Percentiles rank a stretch among this genome's conserved stretches.
phyloP scores from a whole-genome alignment of 169 alveolate genomes.

The Sarcocystis neurona region DNA sequence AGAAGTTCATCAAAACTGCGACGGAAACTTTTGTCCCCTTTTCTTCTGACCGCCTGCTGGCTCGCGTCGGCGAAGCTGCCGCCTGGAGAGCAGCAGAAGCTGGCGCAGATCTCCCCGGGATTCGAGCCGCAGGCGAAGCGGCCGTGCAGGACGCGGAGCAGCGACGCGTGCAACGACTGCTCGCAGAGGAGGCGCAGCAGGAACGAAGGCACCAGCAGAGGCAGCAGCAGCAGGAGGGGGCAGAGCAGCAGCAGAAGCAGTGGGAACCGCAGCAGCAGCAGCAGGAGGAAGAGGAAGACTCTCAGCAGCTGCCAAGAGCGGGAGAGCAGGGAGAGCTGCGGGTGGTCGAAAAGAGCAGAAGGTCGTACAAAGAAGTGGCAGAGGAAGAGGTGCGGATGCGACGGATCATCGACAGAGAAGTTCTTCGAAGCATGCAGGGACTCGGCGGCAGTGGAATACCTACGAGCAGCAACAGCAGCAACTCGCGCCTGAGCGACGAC shows the following conservation, averaged over 20 bases:
- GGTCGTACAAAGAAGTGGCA: no score
- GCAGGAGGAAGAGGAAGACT: not conserved
- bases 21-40: not conserved
- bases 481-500: no score
- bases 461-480: no score
- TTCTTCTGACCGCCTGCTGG: not conserved
- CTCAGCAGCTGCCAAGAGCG: no score
- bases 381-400: not conserved
- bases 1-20: constrained; percentile 8
- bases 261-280: not conserved
- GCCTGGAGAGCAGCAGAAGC: not conserved
- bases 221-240: not conserved
- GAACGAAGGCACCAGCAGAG: not conserved
- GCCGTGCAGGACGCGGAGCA: not conserved
- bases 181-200: no score
- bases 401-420: no score
- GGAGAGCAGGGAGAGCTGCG: not conserved
- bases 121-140: not conserved
- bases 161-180: no score
- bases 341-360: not conserved
- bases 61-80: not conserved
- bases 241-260: not conserved
- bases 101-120: not conserved
- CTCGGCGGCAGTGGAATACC: not conserved
- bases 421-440: not conserved